A percentile compares a stretch with the other conserved stretches of the same genome.
Evolutionary conservation across 2,329 filamentous ascomycete genomes (phyloP).

Genomic region (Rachicladosporium sp.): DNA sequence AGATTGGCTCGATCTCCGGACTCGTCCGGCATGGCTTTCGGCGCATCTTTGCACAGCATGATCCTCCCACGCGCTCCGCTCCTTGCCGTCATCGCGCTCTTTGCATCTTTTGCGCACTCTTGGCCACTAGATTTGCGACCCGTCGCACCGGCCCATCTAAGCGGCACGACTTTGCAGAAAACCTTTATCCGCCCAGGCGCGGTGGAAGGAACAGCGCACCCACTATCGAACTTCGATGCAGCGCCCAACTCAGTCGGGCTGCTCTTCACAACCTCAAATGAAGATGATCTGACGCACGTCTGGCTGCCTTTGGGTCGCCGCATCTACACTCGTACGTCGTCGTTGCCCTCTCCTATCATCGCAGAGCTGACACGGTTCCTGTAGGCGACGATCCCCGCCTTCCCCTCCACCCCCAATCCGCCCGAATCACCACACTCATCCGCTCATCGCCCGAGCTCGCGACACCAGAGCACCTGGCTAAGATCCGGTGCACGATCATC

Average conservation of each 20-base stretch:
- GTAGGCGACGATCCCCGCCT: constrained; percentile 17
- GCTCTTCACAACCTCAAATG: constrained; percentile 14
- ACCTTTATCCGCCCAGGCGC: not conserved
- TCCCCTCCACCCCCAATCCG: constrained; percentile 17
- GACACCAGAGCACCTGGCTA: constrained; percentile 12
- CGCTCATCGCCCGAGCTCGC: constrained; percentile 13
- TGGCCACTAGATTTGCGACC: too few relatives aligned
- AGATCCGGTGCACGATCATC: constrained; percentile 13
- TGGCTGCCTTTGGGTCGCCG: constrained; percentile 21
- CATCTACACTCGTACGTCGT: constrained; percentile 15
- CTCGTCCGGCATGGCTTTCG: too few relatives aligned
- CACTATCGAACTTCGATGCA: constrained; percentile 10
- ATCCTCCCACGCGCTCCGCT: too few relatives aligned
- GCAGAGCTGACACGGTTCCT: not conserved
- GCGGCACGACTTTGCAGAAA: too few relatives aligned
- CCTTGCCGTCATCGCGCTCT: too few relatives aligned
- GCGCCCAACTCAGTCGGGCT: constrained; percentile 18
- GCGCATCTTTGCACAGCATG: too few relatives aligned
- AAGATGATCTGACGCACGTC: constrained; percentile 13
- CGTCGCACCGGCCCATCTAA: too few relatives aligned
- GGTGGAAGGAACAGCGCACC: not conserved
- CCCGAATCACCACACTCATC: constrained; percentile 19
- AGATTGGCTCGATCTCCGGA: too few relatives aligned
- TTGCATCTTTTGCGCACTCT: too few relatives aligned
- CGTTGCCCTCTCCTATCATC: not conserved